Percentiles rank a stretch among this genome's conserved stretches.
Conservation (phyloP, 2,329 filamentous ascomycete species). For the Colletotrichum scovillei region DNA sequence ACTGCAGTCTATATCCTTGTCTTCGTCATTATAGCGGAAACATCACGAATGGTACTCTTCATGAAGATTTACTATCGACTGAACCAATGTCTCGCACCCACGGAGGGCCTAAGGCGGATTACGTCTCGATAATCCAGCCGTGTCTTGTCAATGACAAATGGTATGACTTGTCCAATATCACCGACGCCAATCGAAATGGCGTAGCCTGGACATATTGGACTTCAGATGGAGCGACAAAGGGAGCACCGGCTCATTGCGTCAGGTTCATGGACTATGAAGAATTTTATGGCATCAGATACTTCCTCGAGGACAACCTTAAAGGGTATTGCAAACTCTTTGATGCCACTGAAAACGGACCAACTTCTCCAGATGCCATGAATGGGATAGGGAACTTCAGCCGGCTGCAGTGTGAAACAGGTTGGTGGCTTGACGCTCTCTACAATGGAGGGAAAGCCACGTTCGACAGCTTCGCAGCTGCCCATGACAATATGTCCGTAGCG, state of each 20-base stretch:
- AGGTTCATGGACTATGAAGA: too few species aligned
- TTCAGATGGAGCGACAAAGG: too few species aligned
- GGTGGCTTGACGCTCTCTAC: neutral
- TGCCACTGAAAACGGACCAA: neutral
- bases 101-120: too few species aligned
- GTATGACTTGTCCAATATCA: too few species aligned
- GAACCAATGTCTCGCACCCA: neutral
- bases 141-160: too few species aligned
- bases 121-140: too few species aligned
- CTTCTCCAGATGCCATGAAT: neutral
- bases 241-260: too few species aligned
- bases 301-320: too few species aligned
- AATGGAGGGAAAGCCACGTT: neutral
- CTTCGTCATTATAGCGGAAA: neutral
- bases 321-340: neutral
- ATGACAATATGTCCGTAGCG: neutral
- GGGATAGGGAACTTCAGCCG: neutral
- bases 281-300: too few species aligned
- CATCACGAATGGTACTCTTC: neutral
- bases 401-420: neutral
- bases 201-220: too few species aligned
- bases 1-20: neutral
- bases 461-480: neutral
- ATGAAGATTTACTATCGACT: neutral
- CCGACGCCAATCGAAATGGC: too few species aligned